phyloP scores from a whole-genome alignment of 225 moss, liverwort and hornwort species.

The Thuidium tamariscinum region DNA sequence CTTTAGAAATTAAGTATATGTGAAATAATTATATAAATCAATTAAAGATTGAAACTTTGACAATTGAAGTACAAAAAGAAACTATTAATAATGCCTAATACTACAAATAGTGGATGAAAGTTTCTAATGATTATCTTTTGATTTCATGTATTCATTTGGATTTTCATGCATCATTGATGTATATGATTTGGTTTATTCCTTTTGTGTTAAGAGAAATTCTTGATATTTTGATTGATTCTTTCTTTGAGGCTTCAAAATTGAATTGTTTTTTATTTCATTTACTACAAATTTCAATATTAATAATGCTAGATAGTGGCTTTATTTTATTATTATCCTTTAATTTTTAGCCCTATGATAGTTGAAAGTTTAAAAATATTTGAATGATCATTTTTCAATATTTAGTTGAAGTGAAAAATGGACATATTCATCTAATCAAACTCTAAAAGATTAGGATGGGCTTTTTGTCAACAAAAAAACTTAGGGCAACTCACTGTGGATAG shows the following conservation, averaged over 20 bases:
- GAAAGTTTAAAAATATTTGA: not conserved
- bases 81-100: accelerated
- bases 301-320: not conserved
- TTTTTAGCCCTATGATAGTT: accelerated
- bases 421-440: not conserved
- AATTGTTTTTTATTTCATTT: too few relatives aligned
- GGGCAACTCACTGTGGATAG: too few relatives aligned
- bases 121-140: not conserved
- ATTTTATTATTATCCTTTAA: not conserved
- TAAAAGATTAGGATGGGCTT: too few relatives aligned
- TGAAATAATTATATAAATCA: not conserved
- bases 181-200: not conserved
- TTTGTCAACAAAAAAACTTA: too few relatives aligned
- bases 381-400: not conserved
- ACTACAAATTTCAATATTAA: accelerated
- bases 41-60: not conserved
- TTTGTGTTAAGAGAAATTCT: accelerated
- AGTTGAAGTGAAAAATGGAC: not conserved
- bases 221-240: not conserved
- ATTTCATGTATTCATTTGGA: accelerated
- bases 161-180: accelerated
- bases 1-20: accelerated
- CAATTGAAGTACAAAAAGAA: accelerated
- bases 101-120: accelerated
- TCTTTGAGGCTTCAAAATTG: not conserved